Base-by-base conservation (phyloP, 805 yeast genomes). In the Saccharomycopsis capsularis region DNA sequence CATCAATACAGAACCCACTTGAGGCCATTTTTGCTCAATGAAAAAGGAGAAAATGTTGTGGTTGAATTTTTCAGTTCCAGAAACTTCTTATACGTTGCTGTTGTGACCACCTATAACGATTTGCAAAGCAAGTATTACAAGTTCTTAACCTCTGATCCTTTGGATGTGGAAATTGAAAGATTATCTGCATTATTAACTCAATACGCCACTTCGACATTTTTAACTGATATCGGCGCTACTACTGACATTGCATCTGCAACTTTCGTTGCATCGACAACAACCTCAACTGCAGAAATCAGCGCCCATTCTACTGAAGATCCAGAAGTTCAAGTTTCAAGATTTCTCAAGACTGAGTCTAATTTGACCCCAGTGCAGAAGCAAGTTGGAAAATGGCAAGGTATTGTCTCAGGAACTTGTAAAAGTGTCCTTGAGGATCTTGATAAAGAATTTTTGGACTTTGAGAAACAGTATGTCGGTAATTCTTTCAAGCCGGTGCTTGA, bases 151-250 rank as follows among this genome's bases (percentile, higher is more conserved):
- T 25, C 35, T 27, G 55, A 52, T 40, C 54, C 55, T 3, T 24
- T 52, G 16, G 55, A 52, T 47, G 48, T 35, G 11, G 55, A 52
- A 35, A 47, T 52, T 32, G 49, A 27, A 22, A 46, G 48, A 41
- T 40, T 52, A 23, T 43, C 46, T 9, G 23, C 48, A n/a, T 44
- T 50, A 19, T 37, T 52, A 38, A 41, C 46, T n/a, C 32, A 42
- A 29, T 50, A 46, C 38, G 46, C 46, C 22, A 29, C 23, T 15
- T 24, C 41, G 4, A 24, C 47, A 29, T 32, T 11, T 30, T 21
- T 37, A 4, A 25, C 44, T 15, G 40, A 22, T 42, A 9, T 35
- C 11, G 51, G 19, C 15, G 35, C 50, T 11, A 40, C 25, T 13
- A 29, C 39, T 9, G 32, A 42, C 4, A 9, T 16, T 30, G 29